Evolutionary conservation across 2,329 filamentous ascomycete genomes (phyloP), one percentile per base, ranked within the genome.

Genomic region (Exutisphaerella laricina): DNA sequence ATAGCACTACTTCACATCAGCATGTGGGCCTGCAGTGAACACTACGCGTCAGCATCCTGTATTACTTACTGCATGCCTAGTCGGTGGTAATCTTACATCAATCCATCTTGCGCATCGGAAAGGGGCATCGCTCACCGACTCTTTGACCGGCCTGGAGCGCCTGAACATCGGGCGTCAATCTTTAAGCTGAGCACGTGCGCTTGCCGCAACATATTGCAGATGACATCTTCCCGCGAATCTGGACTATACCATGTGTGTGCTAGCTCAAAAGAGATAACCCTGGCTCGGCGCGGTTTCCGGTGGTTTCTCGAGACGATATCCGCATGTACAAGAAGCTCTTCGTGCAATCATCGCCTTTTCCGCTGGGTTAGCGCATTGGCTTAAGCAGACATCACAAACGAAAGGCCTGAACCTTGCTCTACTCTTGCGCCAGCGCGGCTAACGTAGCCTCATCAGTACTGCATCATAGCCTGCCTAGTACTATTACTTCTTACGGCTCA

Each of bases 61-160:
- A 35, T n/a, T 20, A 32, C 10, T 33, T 14, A 14, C 20, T 23
- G 16, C 21, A 26, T 26, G 17, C 38, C 38, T 32, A 29, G 26
- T 40, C 38, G 12, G 16, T 31, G 38, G 38, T 25, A 40, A 40
- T 31, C 17, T 30, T 12, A n/a, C 7, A 22, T 4, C 20, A 1
- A 21, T 35, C 10, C 14, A 12, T 35, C 4, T 20, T 23, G 32
- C 18, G 32, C 20, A 8, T 7, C 21, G 32, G 14, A 20, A 35
- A 35, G 13, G 13, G 9, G 23, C 8, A 35, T 35, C 33, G 33
- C 33, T 35, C 33, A 35, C 33, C 33, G 33, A 35, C 33, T 35
- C 18, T 35, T 35, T 35, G 8, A 20, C 33, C 33, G 16, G 17
- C 20, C 33, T 35, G 18, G 16, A 17, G 33, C 32, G 33, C 33